A percentile compares a stretch with the other conserved stretches of the same genome.
These are phyloP conservation scores for Nigrospora osmanthi DNA, from an alignment of 2,329 filamentous ascomycete species.

Conservation along the genomic window DNA sequence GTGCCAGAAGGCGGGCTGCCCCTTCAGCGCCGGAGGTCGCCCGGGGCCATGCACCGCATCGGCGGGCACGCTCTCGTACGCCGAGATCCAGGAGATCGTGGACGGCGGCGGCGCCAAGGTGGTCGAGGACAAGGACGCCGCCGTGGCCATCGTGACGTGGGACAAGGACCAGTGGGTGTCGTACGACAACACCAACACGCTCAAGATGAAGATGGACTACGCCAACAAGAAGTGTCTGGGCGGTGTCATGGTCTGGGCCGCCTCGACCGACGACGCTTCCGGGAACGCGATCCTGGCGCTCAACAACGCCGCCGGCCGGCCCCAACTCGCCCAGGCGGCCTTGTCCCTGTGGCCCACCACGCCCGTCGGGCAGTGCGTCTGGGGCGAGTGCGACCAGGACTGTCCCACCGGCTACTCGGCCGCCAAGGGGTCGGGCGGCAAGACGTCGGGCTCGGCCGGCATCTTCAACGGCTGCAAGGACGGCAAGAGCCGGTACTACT, in stretches of 20 bases:
- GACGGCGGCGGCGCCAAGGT: neutral
- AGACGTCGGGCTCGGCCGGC: neutral
- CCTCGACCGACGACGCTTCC: neutral
- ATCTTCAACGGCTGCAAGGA: neutral
- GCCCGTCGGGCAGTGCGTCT: no score
- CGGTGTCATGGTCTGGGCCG: constrained; percentile 8
- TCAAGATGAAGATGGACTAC: constrained; percentile 16
- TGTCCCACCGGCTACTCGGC: no score
- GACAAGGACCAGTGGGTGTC: constrained; percentile 21
- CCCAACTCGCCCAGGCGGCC: neutral
- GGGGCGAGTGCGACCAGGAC: no score
- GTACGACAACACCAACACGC: constrained; percentile 20
- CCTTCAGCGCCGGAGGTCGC: constrained; percentile 10
- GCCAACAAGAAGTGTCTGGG: constrained; percentile 16
- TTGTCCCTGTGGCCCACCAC: no score
- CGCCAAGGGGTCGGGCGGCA: no score
- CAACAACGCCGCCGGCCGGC: neutral
- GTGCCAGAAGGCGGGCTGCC: constrained; percentile 17
- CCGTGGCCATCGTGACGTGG: constrained; percentile 18
- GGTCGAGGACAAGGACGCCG: constrained; percentile 12
- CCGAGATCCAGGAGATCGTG: constrained; percentile 16
- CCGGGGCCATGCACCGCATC: constrained; percentile 11
- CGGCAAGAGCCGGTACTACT: neutral
- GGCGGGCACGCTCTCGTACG: constrained; percentile 12
- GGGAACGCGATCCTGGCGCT: neutral